Evolutionary conservation across 805 yeast species (phyloP), one percentile per base, ranked within the genome.

Genomic region (Nakazawaea sp.): DNA sequence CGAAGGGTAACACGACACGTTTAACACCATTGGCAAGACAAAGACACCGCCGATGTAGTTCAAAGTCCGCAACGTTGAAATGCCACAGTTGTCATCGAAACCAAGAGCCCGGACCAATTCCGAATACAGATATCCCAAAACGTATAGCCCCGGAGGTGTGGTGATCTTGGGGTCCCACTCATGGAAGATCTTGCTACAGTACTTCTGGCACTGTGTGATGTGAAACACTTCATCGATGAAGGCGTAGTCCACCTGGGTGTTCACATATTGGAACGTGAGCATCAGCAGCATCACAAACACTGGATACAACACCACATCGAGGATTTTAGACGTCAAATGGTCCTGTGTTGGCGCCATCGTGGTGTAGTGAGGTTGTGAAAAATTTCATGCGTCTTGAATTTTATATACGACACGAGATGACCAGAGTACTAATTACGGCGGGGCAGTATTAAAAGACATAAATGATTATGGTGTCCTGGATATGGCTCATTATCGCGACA

Each of bases 81-180:
- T 43, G 3, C 57, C 55, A 42, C 65, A 61, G 1, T 52, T 59
- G 17, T 43, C 30, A 2, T 28, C 9, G 5, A 48, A 35, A 47
- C 58, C 61, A 1, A 60, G 6, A 45, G 56, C 61, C 2, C 72
- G 72, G 10, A 77, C 43, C 3, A 67, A 34, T 25, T 58, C 58
- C 7, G 62, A 32, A 43, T 66, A 71, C 3, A 46, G 43, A 23
- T 58, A 57, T 4, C 74, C 75, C 8, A 74, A 44, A 5, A 56
- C 40, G 53, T 92, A 90, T 13, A 90, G 62, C 0, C 97, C 98
- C 1, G 97, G 97, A 1, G 98, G 98, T 0, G 98, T 92, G 2
- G 98, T 90, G 53, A 92, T 87, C 52, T 90, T 89, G 10, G 78
- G 69, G 55, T 92, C 87, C 96, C 96, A 88, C 1, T 61, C 49